phyloP scores from a whole-genome alignment of 2,329 filamentous ascomycete species.

The Colletotrichum sp. region DNA sequence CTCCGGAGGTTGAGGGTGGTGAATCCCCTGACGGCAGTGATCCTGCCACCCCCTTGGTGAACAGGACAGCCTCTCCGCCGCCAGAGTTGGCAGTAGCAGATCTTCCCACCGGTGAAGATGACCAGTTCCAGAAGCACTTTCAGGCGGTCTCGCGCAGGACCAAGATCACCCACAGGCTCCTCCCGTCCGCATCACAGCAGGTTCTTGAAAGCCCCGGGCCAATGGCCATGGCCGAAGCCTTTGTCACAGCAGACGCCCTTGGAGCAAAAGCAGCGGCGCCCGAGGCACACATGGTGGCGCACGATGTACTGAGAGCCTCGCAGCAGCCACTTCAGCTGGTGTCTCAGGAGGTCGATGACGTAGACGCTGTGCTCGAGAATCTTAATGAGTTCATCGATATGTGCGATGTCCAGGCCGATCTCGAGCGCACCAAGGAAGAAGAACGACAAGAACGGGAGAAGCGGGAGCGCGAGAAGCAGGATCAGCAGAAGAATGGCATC shows the following conservation, averaged over 20 bases:
- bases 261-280: not conserved
- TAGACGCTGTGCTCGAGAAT: constrained; percentile 51
- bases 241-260: constrained; percentile 46
- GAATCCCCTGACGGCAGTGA: constrained; percentile 22
- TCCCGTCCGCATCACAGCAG: constrained; percentile 49
- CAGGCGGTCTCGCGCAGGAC: constrained; percentile 43
- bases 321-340: not conserved
- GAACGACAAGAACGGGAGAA: not conserved
- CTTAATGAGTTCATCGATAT: constrained; percentile 49
- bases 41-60: not conserved
- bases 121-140: constrained; percentile 55
- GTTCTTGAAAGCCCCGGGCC: constrained; percentile 42
- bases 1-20: constrained; percentile 28
- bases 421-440: constrained; percentile 20
- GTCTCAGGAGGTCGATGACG: constrained; percentile 40
- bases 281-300: constrained; percentile 16
- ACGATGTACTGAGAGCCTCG: not conserved
- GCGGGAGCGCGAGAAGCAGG: not conserved
- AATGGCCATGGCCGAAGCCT: constrained; percentile 55
- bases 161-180: constrained; percentile 34
- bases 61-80: constrained; percentile 43
- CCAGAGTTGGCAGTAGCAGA: constrained; percentile 40
- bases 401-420: constrained; percentile 38
- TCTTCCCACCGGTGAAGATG: constrained; percentile 36
- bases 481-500: not conserved